A percentile compares a stretch with the other conserved stretches of the same genome.
These are phyloP conservation scores for Lachancea cidri DNA, from an alignment of 805 yeast species.

Conservation along the genomic window DNA sequence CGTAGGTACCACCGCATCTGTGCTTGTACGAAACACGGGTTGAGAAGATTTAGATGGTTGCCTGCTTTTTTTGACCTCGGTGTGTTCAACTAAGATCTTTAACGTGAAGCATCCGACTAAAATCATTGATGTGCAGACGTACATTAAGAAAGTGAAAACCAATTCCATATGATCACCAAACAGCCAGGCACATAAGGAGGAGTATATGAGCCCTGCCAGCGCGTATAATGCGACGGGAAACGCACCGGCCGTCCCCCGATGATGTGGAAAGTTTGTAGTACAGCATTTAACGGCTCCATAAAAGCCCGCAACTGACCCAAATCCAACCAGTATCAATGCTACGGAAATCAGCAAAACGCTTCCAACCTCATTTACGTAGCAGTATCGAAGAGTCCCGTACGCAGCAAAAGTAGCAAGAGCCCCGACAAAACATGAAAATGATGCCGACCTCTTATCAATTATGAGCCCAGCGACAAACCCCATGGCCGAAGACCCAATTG, in stretches of 20 bases:
- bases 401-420: constrained; percentile 50
- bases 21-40: neutral
- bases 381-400: constrained; percentile 44
- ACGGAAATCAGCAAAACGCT: constrained; percentile 40
- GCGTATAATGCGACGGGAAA: constrained; percentile 68
- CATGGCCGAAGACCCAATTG: constrained; percentile 61
- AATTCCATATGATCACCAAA: constrained; percentile 51
- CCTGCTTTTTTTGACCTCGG: constrained; percentile 2
- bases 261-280: constrained; percentile 59
- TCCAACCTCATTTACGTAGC: constrained; percentile 39
- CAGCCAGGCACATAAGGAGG: constrained; percentile 48
- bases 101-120: constrained; percentile 31
- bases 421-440: constrained; percentile 48
- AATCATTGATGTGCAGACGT: constrained; percentile 40
- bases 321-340: constrained; percentile 52
- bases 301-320: constrained; percentile 58
- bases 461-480: constrained; percentile 68
- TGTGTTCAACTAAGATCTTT: constrained; percentile 10
- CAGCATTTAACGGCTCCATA: constrained; percentile 50
- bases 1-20: neutral
- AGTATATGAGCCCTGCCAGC: constrained; percentile 60
- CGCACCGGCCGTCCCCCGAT: constrained; percentile 67
- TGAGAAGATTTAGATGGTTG: neutral
- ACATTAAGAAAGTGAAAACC: constrained; percentile 49
- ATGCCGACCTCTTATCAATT: constrained; percentile 59